Percentiles rank a stretch among this genome's conserved stretches.
These are phyloP conservation scores for Smallanthus sonchifolius DNA, from an alignment of 129 eudicot genomes.

Conservation along the genomic window DNA sequence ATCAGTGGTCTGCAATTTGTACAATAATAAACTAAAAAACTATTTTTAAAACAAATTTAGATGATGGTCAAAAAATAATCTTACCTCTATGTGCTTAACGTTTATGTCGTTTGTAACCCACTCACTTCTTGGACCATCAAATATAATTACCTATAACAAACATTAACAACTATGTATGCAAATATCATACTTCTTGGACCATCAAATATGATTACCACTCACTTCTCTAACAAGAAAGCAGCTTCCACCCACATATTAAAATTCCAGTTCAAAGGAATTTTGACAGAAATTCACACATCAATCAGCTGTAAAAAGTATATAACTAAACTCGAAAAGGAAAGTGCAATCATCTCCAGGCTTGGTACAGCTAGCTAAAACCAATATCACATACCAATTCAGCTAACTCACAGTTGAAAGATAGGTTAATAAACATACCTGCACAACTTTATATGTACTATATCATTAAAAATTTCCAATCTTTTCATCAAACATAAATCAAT, in stretches of 20 bases:
- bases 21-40: too few species aligned
- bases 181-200: neutral
- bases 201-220: neutral
- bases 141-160: neutral
- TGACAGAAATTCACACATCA: constrained; percentile 2
- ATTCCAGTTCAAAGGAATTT: neutral
- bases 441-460: neutral
- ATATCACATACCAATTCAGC: neutral
- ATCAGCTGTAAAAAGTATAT: neutral
- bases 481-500: neutral
- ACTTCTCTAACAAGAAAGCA: neutral
- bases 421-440: neutral
- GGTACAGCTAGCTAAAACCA: neutral
- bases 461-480: neutral
- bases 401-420: neutral
- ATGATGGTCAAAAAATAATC: too few species aligned
- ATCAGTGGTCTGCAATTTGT: too few species aligned
- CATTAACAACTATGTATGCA: neutral
- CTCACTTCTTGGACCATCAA: too few species aligned
- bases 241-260: neutral
- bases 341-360: neutral
- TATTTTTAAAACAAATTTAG: too few species aligned
- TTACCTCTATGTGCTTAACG: too few species aligned
- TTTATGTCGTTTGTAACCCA: too few species aligned
- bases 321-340: neutral